Percentiles rank a stretch among this genome's conserved stretches.
Evolutionary conservation across 805 yeast genomes (phyloP).

Genomic region (Candida dajiaensis): DNA sequence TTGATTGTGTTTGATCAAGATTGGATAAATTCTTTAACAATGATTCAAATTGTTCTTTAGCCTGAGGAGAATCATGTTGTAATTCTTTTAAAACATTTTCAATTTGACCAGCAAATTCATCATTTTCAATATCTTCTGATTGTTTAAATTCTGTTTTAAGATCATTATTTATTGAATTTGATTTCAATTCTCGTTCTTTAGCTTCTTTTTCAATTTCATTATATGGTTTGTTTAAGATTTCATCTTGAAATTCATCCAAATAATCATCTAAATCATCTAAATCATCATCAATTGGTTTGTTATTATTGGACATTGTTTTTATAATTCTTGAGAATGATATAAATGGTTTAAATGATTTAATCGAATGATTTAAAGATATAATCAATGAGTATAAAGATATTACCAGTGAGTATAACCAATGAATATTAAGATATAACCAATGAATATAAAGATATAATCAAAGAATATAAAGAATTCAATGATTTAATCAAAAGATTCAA

Average conservation of each 20-base stretch:
- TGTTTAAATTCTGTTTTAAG: slow-evolving; percentile 16
- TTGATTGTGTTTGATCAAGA: slow-evolving; percentile 9
- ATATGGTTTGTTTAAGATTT: slow-evolving; percentile 46
- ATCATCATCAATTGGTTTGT: slow-evolving; percentile 27
- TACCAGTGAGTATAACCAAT: too few species aligned
- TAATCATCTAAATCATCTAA: slow-evolving; percentile 71
- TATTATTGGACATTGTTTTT: not conserved
- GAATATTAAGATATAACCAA: too few species aligned
- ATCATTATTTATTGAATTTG: slow-evolving; percentile 2
- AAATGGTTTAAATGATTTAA: too few species aligned
- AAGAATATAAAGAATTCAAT: too few species aligned
- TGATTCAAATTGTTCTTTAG: slow-evolving; percentile 44
- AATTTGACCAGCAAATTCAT: slow-evolving; percentile 19
- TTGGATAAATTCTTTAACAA: slow-evolving; percentile 28
- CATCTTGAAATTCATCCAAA: slow-evolving; percentile 79
- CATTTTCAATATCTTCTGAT: slow-evolving; percentile 26
- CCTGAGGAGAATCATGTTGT: slow-evolving; percentile 46
- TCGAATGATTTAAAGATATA: too few species aligned
- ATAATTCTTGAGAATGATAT: too few species aligned
- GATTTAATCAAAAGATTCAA: too few species aligned
- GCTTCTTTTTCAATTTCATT: slow-evolving; percentile 11
- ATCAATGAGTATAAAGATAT: too few species aligned
- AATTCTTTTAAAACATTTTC: slow-evolving; percentile 21
- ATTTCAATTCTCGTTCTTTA: slow-evolving; percentile 11
- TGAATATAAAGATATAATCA: too few species aligned